These are phyloP conservation scores for Astragalus membranaceus DNA, from an alignment of 306 rosid species.

Conservation along the genomic window DNA sequence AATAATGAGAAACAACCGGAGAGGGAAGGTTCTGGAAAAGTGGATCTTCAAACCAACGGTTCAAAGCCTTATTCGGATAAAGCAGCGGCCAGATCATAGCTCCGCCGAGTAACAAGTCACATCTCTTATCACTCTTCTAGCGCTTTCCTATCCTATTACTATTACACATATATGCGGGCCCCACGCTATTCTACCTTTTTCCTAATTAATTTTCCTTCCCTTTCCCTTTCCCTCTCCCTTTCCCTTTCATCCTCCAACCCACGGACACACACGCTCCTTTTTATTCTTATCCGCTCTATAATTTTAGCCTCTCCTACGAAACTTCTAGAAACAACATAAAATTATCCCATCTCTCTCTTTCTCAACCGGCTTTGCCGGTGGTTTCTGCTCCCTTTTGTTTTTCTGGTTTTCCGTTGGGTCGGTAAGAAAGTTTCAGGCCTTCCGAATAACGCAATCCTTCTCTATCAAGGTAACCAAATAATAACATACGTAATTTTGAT, in stretches of 20 bases:
- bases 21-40: conserved; percentile 60
- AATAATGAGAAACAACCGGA: not conserved
- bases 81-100: conserved; percentile 7
- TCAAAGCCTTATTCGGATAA: not conserved
- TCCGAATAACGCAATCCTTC: not conserved
- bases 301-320: conserved; percentile 34
- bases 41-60: conserved; percentile 11
- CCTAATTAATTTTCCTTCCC: not conserved
- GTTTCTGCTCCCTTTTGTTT: not conserved
- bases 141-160: conserved; percentile 27
- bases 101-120: conserved; percentile 6
- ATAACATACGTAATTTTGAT: no score
- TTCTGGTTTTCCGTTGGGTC: not conserved
- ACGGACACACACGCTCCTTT: conserved; percentile 19
- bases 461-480: conserved; percentile 16
- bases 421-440: not conserved
- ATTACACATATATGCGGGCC: conserved; percentile 28
- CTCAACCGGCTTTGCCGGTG: conserved; percentile 1
- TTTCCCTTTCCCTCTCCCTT: not conserved
- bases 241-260: conserved; percentile 51
- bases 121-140: conserved; percentile 32
- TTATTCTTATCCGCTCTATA: conserved; percentile 18
- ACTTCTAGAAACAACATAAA: conserved; percentile 72
- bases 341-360: conserved; percentile 6
- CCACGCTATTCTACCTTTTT: conserved; percentile 15